Evolutionary conservation across 495 filamentous ascomycete species (phyloP).

Genomic region (Emericellopsis terricola): DNA sequence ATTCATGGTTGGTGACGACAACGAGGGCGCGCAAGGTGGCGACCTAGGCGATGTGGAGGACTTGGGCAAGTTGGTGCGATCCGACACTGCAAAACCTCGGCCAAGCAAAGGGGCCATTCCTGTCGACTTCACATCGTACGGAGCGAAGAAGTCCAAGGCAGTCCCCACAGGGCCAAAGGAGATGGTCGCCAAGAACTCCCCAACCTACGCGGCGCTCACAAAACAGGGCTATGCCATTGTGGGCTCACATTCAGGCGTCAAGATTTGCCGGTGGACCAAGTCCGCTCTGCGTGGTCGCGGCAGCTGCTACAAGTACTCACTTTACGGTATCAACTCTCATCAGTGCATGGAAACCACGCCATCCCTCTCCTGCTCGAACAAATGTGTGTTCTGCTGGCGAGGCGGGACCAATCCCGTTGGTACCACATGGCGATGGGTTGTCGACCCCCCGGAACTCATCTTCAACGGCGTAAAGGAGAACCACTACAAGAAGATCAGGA

Average conservation of each 20-base stretch:
- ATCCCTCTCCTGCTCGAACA: conserved; percentile 88
- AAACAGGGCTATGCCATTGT: conserved; percentile 95
- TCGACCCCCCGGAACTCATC: conserved; percentile 76
- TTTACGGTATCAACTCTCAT: conserved; percentile 91
- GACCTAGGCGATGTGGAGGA: conserved; percentile 68
- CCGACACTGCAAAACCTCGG: conserved; percentile 7
- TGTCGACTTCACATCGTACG: conserved; percentile 69
- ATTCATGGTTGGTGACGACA: conserved; percentile 30
- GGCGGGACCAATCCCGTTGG: conserved; percentile 95
- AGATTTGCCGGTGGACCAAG: conserved; percentile 97
- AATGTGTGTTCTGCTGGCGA: conserved; percentile 97
- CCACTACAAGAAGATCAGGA: conserved; percentile 94
- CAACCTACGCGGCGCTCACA: conserved; percentile 71
- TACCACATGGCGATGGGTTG: conserved; percentile 89
- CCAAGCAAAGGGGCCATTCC: conserved; percentile 39
- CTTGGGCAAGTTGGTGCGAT: conserved; percentile 43
- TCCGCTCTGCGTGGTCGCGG: conserved; percentile 89
- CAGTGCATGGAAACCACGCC: conserved; percentile 97
- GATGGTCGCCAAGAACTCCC: conserved; percentile 84
- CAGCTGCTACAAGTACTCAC: conserved; percentile 91
- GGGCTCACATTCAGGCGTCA: conserved; percentile 88
- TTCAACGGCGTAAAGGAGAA: conserved; percentile 77
- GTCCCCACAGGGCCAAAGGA: conserved; percentile 40
- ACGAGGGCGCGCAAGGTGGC: conserved; percentile 21
- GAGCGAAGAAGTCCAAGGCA: conserved; percentile 27